Percentiles rank a stretch among this genome's conserved stretches.
phyloP scores from a whole-genome alignment of 1,284 basidiomycete species.

The Pterulicium gracile region DNA sequence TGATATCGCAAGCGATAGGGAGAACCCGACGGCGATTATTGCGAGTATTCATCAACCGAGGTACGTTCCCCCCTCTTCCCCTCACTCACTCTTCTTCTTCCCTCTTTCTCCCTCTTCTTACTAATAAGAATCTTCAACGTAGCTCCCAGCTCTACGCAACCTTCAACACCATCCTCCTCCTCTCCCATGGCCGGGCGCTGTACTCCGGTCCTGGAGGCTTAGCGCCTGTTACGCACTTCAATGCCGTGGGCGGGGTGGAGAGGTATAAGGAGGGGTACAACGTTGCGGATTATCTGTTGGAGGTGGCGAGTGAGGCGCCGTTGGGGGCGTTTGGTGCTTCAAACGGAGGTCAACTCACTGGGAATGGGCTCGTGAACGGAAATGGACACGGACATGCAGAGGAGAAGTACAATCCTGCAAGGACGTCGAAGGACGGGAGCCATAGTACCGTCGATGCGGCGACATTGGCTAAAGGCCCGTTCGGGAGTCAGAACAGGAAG shows the following conservation, averaged over 20 bases:
- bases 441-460: slow-evolving; percentile 11
- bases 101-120: not conserved
- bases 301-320: slow-evolving; percentile 64
- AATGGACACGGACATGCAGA: slow-evolving; percentile 14
- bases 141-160: slow-evolving; percentile 77
- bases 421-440: not conserved
- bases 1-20: slow-evolving; percentile 58
- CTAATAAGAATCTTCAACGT: slow-evolving; percentile 1
- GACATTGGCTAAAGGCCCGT: not conserved
- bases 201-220: slow-evolving; percentile 71
- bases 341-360: slow-evolving; percentile 7
- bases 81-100: not conserved
- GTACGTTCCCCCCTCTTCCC: slow-evolving; percentile 22
- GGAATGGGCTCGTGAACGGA: not conserved
- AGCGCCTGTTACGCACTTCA: slow-evolving; percentile 57
- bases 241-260: slow-evolving; percentile 27
- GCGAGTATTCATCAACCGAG: slow-evolving; percentile 84
- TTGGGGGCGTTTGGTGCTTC: slow-evolving; percentile 28
- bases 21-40: slow-evolving; percentile 69
- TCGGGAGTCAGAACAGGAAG: not conserved
- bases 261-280: slow-evolving; percentile 70
- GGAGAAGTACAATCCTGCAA: not conserved
- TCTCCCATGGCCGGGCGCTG: slow-evolving; percentile 68
- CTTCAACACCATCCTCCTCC: slow-evolving; percentile 74
- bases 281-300: slow-evolving; percentile 81